A percentile compares a stretch with the other conserved stretches of the same genome.
phyloP scores from a whole-genome alignment of 2,329 filamentous ascomycete genomes.

The Rosellinia necatrix region DNA sequence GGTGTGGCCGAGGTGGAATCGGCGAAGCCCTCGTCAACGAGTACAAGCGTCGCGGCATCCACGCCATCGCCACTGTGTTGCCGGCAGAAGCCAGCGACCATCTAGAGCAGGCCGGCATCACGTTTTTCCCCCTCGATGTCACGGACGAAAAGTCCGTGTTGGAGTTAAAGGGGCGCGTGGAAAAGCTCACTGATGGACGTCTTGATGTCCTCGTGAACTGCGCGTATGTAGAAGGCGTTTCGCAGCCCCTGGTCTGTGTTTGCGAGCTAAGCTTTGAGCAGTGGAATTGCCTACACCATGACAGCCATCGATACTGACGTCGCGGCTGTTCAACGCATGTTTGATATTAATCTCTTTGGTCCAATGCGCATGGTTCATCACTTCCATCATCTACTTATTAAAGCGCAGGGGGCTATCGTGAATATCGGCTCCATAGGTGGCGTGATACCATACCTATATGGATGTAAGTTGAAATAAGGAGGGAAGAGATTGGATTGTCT shows the following conservation, averaged over 20 bases:
- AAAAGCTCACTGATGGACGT: neutral
- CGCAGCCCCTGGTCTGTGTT: neutral
- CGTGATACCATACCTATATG: conserved; percentile 33
- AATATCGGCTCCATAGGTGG: conserved; percentile 39
- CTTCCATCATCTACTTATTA: conserved; percentile 35
- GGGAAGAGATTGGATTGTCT: too few relatives aligned
- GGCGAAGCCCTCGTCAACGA: conserved; percentile 29
- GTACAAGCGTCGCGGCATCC: conserved; percentile 6
- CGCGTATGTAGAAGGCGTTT: conserved; percentile 17
- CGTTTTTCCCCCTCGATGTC: conserved; percentile 22
- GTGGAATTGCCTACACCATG: conserved; percentile 34
- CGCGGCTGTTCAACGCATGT: conserved; percentile 28
- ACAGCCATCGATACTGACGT: conserved; percentile 35
- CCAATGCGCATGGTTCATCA: conserved; percentile 36
- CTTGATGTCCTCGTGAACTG: conserved; percentile 16
- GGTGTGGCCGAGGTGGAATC: conserved; percentile 30
- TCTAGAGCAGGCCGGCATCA: conserved; percentile 20
- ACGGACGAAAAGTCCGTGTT: conserved; percentile 23
- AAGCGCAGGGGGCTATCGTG: conserved; percentile 29
- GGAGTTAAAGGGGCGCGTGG: neutral
- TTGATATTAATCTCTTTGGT: conserved; percentile 37
- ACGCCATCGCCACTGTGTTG: conserved; percentile 26
- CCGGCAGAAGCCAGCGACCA: conserved; percentile 19
- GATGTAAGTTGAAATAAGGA: conserved; percentile 29
- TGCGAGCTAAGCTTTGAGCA: neutral